Conservation (phyloP, 2,329 filamentous ascomycete species). For the Paecilomyces variotii region DNA sequence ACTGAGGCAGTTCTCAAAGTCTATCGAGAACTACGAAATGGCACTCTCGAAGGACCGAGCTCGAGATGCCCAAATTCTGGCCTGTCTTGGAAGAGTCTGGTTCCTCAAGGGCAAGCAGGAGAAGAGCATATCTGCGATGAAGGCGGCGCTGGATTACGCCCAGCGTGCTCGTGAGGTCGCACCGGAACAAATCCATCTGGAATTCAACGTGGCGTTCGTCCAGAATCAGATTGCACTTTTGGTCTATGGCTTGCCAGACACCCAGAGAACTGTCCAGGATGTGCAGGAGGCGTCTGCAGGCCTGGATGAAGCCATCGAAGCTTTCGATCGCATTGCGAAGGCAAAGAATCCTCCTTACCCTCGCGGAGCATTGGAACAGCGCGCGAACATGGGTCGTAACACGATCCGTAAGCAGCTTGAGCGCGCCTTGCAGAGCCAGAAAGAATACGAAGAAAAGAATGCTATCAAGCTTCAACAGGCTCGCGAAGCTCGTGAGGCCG, state of each 20-base stretch:
- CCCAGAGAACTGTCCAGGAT: constrained; percentile 68
- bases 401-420: constrained; percentile 90
- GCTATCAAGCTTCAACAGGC: constrained; percentile 79
- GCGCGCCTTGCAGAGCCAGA: constrained; percentile 73
- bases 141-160: constrained; percentile 56
- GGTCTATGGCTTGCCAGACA: constrained; percentile 66
- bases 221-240: constrained; percentile 87
- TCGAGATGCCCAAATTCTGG: constrained; percentile 69
- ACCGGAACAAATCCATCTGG: constrained; percentile 79
- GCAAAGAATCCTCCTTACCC: constrained; percentile 73
- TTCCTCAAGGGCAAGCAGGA: constrained; percentile 69
- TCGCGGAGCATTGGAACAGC: constrained; percentile 80
- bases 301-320: constrained; percentile 75
- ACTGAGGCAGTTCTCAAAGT: constrained; percentile 79
- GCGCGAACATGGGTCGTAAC: constrained; percentile 94
- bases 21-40: constrained; percentile 87
- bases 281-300: constrained; percentile 72
- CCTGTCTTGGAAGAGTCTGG: constrained; percentile 83
- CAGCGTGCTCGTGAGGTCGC: constrained; percentile 64
- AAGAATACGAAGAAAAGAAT: constrained; percentile 88
- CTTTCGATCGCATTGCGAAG: constrained; percentile 53
- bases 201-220: constrained; percentile 97
- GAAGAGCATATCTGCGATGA: constrained; percentile 53
- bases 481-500: constrained; percentile 69
- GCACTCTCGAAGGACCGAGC: constrained; percentile 73